phyloP scores from a whole-genome alignment of 192 early-diverging fungal species.

The Rhizoclosmatium sp. region DNA sequence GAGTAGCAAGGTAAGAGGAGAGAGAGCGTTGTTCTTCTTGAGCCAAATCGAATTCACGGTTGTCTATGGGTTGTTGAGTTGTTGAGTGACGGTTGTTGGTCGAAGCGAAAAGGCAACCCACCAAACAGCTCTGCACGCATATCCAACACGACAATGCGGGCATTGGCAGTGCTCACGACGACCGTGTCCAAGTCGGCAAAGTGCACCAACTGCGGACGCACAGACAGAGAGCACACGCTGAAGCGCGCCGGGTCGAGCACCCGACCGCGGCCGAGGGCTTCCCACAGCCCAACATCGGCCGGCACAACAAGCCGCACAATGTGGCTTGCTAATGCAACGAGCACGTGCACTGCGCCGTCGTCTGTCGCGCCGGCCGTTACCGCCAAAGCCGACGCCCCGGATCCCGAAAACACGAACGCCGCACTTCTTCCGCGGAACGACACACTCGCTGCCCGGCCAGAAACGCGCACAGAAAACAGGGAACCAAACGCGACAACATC shows the following conservation, averaged over 20 bases:
- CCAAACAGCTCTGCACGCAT: background rate
- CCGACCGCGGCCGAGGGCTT: background rate
- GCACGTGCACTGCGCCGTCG: background rate
- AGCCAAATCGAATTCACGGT: conserved; percentile 9
- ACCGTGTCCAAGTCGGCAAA: conserved; percentile 22
- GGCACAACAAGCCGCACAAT: background rate
- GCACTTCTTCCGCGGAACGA: too few species aligned
- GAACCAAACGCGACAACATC: too few species aligned
- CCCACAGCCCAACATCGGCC: background rate
- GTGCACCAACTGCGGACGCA: conserved; percentile 1
- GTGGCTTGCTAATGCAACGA: background rate
- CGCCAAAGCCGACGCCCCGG: too few species aligned
- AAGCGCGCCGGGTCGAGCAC: background rate
- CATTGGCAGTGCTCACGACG: background rate
- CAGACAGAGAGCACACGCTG: too few species aligned
- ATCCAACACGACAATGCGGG: conserved; percentile 10
- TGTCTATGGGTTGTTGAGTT: conserved; percentile 6
- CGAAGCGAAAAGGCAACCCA: background rate
- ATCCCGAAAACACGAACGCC: too few species aligned
- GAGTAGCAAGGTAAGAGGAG: background rate
- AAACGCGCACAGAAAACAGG: too few species aligned
- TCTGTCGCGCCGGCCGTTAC: too few species aligned
- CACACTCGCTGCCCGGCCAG: too few species aligned
- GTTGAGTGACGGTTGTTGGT: background rate
- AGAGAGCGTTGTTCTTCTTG: background rate